Evolutionary conservation across 2,329 filamentous ascomycete species (phyloP).

Genomic region (Arthrocladium fulminans): DNA sequence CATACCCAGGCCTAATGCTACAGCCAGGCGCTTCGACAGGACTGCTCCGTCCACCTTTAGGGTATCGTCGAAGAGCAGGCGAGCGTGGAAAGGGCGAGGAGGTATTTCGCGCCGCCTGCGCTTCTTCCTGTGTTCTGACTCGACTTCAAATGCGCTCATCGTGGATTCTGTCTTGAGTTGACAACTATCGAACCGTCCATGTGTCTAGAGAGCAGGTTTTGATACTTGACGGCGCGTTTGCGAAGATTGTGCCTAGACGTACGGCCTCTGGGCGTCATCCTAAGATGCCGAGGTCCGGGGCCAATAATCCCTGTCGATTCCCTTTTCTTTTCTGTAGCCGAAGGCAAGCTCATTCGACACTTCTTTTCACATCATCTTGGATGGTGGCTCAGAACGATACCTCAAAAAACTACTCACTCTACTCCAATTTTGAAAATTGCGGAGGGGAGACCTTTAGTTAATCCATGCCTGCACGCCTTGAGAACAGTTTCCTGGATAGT

Average conservation of each 20-base stretch:
- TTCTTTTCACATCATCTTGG: neutral
- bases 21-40: slow-evolving; percentile 76
- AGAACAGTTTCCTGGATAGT: no score
- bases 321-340: no score
- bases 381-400: no score
- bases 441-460: no score
- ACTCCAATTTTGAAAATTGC: no score
- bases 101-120: slow-evolving; percentile 40
- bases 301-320: neutral
- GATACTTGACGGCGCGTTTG: neutral
- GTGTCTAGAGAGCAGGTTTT: neutral
- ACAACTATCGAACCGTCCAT: neutral
- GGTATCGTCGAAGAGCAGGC: slow-evolving; percentile 74
- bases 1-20: slow-evolving; percentile 54
- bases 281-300: slow-evolving; percentile 1
- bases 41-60: slow-evolving; percentile 78
- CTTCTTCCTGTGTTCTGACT: slow-evolving; percentile 41
- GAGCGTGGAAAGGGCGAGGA: slow-evolving; percentile 58
- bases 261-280: neutral
- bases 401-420: no score
- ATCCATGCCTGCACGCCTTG: no score
- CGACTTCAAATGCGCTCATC: slow-evolving; percentile 39
- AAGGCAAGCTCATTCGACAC: no score
- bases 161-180: neutral
- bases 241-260: neutral